Evolutionary conservation across 345 rosid genomes (phyloP).

Genomic region (Boechera stricta): DNA sequence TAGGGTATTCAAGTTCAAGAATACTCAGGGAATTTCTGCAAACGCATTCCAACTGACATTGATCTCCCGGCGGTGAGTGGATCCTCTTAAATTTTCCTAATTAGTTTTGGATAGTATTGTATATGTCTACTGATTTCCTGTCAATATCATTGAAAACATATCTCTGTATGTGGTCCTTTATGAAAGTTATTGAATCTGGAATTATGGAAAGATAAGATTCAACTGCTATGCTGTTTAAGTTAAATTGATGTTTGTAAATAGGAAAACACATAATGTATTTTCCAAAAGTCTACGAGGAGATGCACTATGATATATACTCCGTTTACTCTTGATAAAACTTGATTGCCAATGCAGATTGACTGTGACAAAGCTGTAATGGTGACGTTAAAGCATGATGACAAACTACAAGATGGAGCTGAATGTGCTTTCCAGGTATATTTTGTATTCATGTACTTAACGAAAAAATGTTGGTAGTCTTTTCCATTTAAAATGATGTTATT

Average conservation of each 20-base stretch:
- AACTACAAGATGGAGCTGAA: constrained; percentile 94
- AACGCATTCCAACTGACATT: constrained; percentile 57
- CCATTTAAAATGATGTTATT: neutral
- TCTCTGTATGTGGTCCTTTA: constrained; percentile 4
- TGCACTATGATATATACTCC: constrained; percentile 24
- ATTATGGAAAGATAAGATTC: constrained; percentile 11
- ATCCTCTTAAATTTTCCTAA: constrained; percentile 21
- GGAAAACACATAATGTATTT: neutral
- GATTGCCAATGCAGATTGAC: constrained; percentile 88
- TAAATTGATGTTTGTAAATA: neutral
- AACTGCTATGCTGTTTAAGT: constrained; percentile 12
- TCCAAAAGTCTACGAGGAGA: constrained; percentile 4
- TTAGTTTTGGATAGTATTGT: constrained; percentile 17
- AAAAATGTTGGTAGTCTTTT: neutral
- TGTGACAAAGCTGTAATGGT: constrained; percentile 97
- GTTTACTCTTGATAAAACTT: constrained; percentile 33
- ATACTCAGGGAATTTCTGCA: constrained; percentile 93
- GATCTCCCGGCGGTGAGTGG: constrained; percentile 46
- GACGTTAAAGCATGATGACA: constrained; percentile 93
- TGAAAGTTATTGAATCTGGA: constrained; percentile 10
- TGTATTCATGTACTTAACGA: neutral
- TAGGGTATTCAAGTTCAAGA: constrained; percentile 99
- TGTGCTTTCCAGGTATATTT: constrained; percentile 91
- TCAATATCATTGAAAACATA: constrained; percentile 10
- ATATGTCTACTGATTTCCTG: constrained; percentile 15